A percentile compares a stretch with the other conserved stretches of the same genome.
Conservation (phyloP, 305 asterid genomes). For the Fraxinus baroniana region DNA sequence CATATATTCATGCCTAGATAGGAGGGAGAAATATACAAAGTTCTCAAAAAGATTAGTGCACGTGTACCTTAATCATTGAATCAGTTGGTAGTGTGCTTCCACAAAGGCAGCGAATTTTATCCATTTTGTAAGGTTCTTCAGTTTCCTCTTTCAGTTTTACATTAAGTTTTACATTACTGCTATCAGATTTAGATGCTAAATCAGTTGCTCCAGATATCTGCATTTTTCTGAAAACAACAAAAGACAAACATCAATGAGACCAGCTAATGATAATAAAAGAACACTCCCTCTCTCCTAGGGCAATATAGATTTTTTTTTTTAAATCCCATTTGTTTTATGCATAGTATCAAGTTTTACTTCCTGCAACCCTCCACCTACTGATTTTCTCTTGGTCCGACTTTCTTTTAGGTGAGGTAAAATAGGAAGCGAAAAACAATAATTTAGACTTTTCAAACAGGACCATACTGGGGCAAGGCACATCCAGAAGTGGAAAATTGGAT, state of each 20-base stretch:
- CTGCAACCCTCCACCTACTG: conserved; percentile 6
- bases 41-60: conserved; percentile 1
- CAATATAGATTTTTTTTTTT: background rate
- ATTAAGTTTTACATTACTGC: conserved; percentile 30
- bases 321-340: background rate
- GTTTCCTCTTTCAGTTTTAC: conserved; percentile 55
- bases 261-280: conserved; percentile 6
- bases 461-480: conserved; percentile 1
- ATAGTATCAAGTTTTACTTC: background rate
- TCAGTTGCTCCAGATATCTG: conserved; percentile 79
- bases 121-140: conserved; percentile 59
- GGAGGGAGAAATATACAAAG: background rate
- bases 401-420: conserved; percentile 3
- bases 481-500: conserved; percentile 4
- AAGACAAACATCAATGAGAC: conserved; percentile 13
- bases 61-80: conserved; percentile 72
- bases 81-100: conserved; percentile 72
- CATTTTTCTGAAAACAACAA: conserved; percentile 68
- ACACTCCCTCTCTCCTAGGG: background rate
- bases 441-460: conserved; percentile 8
- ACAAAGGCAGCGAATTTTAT: conserved; percentile 83
- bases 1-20: background rate
- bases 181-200: conserved; percentile 76
- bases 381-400: background rate
- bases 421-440: background rate